Evolutionary conservation across 2,329 filamentous ascomycete species (phyloP).

Genomic region (Phoma sp.): DNA sequence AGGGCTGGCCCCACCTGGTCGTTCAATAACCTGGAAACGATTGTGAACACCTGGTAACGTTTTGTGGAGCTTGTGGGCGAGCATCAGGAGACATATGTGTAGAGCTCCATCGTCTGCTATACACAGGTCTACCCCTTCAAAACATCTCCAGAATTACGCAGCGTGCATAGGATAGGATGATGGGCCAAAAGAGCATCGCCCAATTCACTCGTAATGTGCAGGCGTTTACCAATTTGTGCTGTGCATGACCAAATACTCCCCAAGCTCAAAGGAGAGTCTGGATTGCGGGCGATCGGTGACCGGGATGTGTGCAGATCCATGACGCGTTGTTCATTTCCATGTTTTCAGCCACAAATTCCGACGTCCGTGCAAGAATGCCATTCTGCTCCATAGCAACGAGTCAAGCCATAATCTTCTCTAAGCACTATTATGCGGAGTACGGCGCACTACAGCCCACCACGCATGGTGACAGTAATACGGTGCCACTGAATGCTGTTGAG

Average conservation of each 20-base stretch:
- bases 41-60: constrained; percentile 7
- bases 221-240: constrained; percentile 4
- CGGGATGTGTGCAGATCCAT: constrained; percentile 18
- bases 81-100: constrained; percentile 4
- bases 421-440: background rate
- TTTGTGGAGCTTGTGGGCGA: constrained; percentile 5
- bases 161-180: background rate
- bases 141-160: background rate
- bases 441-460: no score
- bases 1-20: constrained; percentile 14
- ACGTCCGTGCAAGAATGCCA: constrained; percentile 6
- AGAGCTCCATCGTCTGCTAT: background rate
- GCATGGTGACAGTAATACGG: background rate
- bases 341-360: constrained; percentile 19
- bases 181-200: background rate
- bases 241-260: constrained; percentile 13
- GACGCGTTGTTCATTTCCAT: constrained; percentile 16
- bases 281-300: constrained; percentile 16
- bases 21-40: constrained; percentile 7
- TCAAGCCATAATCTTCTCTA: background rate
- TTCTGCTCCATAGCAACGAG: background rate
- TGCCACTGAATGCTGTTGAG: background rate
- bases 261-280: constrained; percentile 18
- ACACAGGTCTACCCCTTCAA: background rate
- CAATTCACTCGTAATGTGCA: constrained; percentile 8